phyloP scores from a whole-genome alignment of 1,284 basidiomycete genomes.

The Phlebopus sp. region DNA sequence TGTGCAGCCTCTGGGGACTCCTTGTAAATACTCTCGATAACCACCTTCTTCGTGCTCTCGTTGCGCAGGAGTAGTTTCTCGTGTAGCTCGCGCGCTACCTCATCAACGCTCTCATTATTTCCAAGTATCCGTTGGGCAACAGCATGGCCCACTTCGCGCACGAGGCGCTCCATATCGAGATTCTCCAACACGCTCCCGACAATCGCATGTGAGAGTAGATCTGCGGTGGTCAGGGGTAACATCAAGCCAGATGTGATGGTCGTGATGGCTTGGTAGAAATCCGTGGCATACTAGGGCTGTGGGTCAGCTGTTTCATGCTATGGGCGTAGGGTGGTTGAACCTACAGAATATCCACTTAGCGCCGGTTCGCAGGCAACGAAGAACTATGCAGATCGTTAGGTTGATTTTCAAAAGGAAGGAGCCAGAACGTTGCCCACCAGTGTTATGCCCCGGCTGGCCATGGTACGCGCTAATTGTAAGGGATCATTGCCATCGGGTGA shows the following conservation, averaged over 20 bases:
- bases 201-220: constrained; percentile 95
- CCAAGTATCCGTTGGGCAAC: constrained; percentile 90
- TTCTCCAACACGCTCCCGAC: constrained; percentile 97
- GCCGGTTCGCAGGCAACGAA: constrained; percentile 99
- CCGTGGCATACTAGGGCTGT: constrained; percentile 74
- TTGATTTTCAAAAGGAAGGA: background rate
- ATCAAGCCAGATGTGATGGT: constrained; percentile 92
- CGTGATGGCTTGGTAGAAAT: constrained; percentile 93
- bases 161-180: constrained; percentile 96
- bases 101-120: constrained; percentile 92
- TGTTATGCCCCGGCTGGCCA: constrained; percentile 91
- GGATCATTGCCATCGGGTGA: constrained; percentile 95
- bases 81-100: constrained; percentile 91
- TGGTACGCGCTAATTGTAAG: constrained; percentile 79
- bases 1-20: constrained; percentile 85
- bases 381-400: constrained; percentile 53
- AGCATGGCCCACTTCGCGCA: constrained; percentile 89
- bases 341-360: constrained; percentile 86
- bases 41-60: constrained; percentile 95
- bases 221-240: constrained; percentile 94
- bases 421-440: constrained; percentile 51
- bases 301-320: constrained; percentile 18
- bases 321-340: constrained; percentile 29
- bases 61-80: constrained; percentile 89
- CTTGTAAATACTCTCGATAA: constrained; percentile 95